Evolutionary conservation across 2,329 filamentous ascomycete species (phyloP), one percentile per base, ranked within the genome.

Genomic region (Trichoderma citrinoviride): DNA sequence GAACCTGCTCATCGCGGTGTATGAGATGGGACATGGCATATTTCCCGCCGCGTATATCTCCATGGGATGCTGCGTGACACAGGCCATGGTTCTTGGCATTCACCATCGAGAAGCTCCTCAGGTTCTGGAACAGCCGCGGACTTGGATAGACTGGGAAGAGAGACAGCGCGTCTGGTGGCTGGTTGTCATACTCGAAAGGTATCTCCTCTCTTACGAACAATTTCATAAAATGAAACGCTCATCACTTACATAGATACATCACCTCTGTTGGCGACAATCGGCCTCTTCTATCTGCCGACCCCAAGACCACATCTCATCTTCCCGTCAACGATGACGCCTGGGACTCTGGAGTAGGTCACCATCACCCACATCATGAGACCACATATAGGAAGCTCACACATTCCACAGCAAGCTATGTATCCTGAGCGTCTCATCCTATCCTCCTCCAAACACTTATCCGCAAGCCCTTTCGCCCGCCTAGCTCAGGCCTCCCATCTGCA

Each of bases 11-110:
- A 66, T 76, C 7, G 67, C 73, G 1, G 21, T 72, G 1, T 77
- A 76, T 64, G 75, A 77, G 68, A 67, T 76, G n/a, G 71, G 73
- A 2, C 75, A 77, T 46, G 74, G 70, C 10, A 72, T 77, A 41
- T 75, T 74, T 25, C 75, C 76, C 1, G 70, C 73, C 1, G 75
- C 71, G 0, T 77, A 73, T 52, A 57, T 76, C 27, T 72, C 69
- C 1, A 64, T 73, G 10, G 72, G 75, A 6, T 71, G 72, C 44
- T 72, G 74, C 64, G 69, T 71, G 7, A 66, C 70, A 4, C 67
- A 70, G 33, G 68, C 71, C 10, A 69, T 64, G 55, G 57, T 49
- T 6, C 65, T 68, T 0, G 67, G 65, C 10, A 57, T 68, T 4
- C 67, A 68, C 14, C 54, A 65, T 21, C 41, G 57, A n/a, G 64